Evolutionary conservation across 2,329 filamentous ascomycete species (phyloP).

Genomic region (Eutypa lata): DNA sequence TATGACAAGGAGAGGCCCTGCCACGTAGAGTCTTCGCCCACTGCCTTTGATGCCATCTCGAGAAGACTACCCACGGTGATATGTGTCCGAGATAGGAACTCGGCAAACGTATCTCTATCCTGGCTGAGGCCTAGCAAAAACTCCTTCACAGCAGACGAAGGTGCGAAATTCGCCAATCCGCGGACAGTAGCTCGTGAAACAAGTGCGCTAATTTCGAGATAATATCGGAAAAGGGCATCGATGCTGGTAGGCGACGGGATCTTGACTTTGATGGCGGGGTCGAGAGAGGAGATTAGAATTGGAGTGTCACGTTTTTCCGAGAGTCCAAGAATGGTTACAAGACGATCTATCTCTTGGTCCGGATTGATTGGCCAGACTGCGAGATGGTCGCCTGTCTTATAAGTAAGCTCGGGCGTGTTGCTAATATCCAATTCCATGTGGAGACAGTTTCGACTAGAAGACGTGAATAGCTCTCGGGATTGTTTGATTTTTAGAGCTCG

Average conservation of each 20-base stretch:
- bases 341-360: conserved; percentile 27
- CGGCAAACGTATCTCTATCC: conserved; percentile 30
- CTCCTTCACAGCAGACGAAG: conserved; percentile 26
- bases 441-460: conserved; percentile 27
- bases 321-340: conserved; percentile 27
- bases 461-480: conserved; percentile 20
- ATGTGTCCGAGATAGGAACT: conserved; percentile 27
- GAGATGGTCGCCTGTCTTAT: conserved; percentile 39
- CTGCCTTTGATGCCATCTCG: conserved; percentile 16
- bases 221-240: conserved; percentile 34
- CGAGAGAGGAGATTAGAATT: conserved; percentile 17
- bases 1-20: conserved; percentile 45
- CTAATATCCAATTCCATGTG: conserved; percentile 37
- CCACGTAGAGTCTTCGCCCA: conserved; percentile 24
- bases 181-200: conserved; percentile 36
- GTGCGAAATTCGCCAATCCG: conserved; percentile 36
- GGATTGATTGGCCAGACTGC: conserved; percentile 38
- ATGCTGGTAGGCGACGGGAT: conserved; percentile 33
- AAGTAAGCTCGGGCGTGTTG: conserved; percentile 25
- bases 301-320: conserved; percentile 19
- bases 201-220: conserved; percentile 42
- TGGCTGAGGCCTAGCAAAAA: conserved; percentile 27
- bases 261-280: conserved; percentile 6
- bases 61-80: conserved; percentile 36
- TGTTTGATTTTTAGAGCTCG: conserved; percentile 14